These are phyloP conservation scores for Stylonectria norvegica DNA, from an alignment of 2,329 filamentous ascomycete genomes.

Conservation along the genomic window DNA sequence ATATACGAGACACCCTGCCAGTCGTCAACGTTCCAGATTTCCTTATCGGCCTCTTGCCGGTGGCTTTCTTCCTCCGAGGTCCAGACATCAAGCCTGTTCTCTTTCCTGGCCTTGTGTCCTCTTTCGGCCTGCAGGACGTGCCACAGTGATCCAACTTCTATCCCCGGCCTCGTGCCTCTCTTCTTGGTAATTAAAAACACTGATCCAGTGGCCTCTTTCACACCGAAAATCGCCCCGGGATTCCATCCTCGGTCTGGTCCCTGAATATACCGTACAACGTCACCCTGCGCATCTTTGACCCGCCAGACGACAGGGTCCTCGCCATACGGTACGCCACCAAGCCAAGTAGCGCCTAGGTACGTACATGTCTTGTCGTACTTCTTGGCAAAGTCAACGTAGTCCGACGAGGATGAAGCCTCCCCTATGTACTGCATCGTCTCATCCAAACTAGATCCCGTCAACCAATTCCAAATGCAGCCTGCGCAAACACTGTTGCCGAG, in stretches of 20 bases:
- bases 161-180: not conserved
- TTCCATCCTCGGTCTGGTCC: not conserved
- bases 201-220: constrained; percentile 1
- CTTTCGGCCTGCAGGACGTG: constrained; percentile 4
- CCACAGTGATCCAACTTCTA: constrained; percentile 4
- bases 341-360: constrained; percentile 4
- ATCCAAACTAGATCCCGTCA: not conserved
- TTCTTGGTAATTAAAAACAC: not conserved
- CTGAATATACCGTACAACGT: constrained; percentile 1
- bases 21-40: not conserved
- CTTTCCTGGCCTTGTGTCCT: not conserved
- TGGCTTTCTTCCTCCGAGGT: not conserved
- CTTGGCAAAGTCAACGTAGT: constrained; percentile 2
- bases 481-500: constrained; percentile 1
- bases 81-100: not conserved
- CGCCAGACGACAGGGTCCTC: constrained; percentile 6
- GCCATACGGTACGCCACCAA: constrained; percentile 5
- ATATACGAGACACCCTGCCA: not conserved
- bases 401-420: not conserved
- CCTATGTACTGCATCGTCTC: not conserved
- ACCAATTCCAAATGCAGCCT: constrained; percentile 5
- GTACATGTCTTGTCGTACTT: constrained; percentile 4
- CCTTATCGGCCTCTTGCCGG: not conserved
- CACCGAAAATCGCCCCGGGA: not conserved
- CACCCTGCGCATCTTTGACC: not conserved